phyloP scores from a whole-genome alignment of 2,329 filamentous ascomycete genomes.

The Microascus cirrosus region DNA sequence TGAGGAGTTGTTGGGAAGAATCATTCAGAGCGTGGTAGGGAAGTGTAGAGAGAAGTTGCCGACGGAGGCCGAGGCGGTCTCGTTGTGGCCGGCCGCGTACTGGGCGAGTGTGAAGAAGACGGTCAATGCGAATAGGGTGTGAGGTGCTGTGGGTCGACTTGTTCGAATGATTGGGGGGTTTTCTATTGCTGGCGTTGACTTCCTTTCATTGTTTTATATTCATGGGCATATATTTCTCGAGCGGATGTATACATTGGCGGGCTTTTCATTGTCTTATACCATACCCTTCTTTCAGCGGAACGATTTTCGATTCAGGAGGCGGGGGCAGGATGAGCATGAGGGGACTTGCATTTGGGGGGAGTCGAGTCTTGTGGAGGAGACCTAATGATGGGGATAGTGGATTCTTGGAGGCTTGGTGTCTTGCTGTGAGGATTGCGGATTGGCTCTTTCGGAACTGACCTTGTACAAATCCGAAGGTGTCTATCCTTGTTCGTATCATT shows the following conservation, averaged over 20 bases:
- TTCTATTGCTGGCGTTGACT: background rate
- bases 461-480: background rate
- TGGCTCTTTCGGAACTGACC: background rate
- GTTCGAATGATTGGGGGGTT: background rate
- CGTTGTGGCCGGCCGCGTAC: slow-evolving; percentile 49
- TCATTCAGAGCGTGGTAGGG: slow-evolving; percentile 51
- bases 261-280: background rate
- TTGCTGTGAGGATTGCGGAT: background rate
- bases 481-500: background rate
- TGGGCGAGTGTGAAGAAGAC: slow-evolving; percentile 48
- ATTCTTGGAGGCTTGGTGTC: background rate
- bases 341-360: background rate
- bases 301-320: background rate
- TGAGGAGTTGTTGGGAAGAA: slow-evolving; percentile 49
- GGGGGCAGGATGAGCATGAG: too few species aligned
- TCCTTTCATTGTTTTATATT: background rate
- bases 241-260: background rate
- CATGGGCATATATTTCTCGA: background rate
- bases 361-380: background rate
- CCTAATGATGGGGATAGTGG: background rate
- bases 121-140: slow-evolving; percentile 12
- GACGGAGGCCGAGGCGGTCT: slow-evolving; percentile 42
- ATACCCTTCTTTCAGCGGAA: background rate
- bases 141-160: background rate
- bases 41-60: slow-evolving; percentile 48